Conservation (phyloP, 805 yeast species). For the Candida dajiaensis region DNA sequence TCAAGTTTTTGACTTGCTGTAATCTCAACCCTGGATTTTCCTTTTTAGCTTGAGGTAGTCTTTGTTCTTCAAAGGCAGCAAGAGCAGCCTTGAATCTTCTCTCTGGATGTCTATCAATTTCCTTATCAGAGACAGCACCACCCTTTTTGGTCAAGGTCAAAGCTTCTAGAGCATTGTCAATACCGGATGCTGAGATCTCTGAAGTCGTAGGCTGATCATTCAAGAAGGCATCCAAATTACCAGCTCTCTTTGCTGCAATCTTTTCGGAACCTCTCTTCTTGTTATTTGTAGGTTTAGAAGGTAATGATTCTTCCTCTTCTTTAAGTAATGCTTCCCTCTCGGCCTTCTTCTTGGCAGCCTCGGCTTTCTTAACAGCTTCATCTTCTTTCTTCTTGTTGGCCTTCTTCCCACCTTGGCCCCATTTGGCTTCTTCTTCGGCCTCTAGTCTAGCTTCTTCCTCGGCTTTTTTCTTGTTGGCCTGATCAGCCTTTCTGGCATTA, state of each 20-base stretch:
- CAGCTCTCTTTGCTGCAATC: conserved; percentile 52
- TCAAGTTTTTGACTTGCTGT: conserved; percentile 69
- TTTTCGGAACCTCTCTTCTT: conserved; percentile 66
- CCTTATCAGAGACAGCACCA: conserved; percentile 52
- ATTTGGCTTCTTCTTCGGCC: conserved; percentile 52
- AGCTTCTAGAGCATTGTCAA: conserved; percentile 77
- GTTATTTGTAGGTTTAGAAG: conserved; percentile 44
- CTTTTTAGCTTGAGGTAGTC: conserved; percentile 65
- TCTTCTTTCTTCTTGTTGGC: conserved; percentile 65
- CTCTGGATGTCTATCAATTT: conserved; percentile 82
- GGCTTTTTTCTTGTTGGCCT: conserved; percentile 49
- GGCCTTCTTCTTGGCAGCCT: conserved; percentile 74
- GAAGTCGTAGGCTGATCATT: conserved; percentile 42
- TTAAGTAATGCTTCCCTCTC: conserved; percentile 65
- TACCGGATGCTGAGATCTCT: conserved; percentile 63
- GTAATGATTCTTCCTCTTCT: conserved; percentile 61
- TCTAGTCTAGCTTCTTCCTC: conserved; percentile 42
- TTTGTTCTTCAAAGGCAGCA: conserved; percentile 61
- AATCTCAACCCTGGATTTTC: conserved; percentile 78
- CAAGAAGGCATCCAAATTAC: conserved; percentile 65
- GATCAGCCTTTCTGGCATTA: conserved; percentile 61
- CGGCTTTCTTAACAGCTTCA: conserved; percentile 63
- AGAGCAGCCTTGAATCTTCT: conserved; percentile 81
- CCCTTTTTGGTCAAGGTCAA: conserved; percentile 55
- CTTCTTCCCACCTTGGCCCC: conserved; percentile 71